Percentiles rank a stretch among this genome's conserved stretches.
phyloP scores from a whole-genome alignment of 345 rosid genomes.

The Zanthoxylum bungeanum region DNA sequence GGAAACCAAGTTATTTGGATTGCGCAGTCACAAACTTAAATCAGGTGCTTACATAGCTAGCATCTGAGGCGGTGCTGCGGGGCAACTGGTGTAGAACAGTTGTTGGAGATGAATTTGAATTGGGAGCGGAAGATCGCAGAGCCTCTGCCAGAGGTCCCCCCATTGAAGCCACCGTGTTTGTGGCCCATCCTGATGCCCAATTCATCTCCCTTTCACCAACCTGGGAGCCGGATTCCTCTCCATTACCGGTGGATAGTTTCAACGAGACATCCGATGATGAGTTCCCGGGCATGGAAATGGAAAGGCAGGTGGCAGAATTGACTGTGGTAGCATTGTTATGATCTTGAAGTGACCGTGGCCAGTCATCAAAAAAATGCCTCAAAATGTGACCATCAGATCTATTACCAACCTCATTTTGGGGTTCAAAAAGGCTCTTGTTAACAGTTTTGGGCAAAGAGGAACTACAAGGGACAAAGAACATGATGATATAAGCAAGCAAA shows the following conservation, averaged over 20 bases:
- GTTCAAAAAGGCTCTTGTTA: constrained; percentile 37
- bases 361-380: constrained; percentile 85
- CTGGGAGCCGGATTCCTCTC: constrained; percentile 29
- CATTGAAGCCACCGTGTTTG: constrained; percentile 53
- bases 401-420: constrained; percentile 33
- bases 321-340: constrained; percentile 33
- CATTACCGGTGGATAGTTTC: constrained; percentile 73
- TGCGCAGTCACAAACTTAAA: not conserved
- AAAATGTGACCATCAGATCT: constrained; percentile 60
- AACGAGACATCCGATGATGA: constrained; percentile 76
- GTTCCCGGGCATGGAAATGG: constrained; percentile 73
- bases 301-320: constrained; percentile 53
- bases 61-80: constrained; percentile 38
- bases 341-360: constrained; percentile 64
- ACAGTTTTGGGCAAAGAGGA: constrained; percentile 45
- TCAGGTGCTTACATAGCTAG: constrained; percentile 32
- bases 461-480: constrained; percentile 30
- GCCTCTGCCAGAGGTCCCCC: constrained; percentile 95
- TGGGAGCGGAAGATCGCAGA: constrained; percentile 54
- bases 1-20: not conserved
- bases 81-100: constrained; percentile 71
- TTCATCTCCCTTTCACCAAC: constrained; percentile 44
- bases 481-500: not conserved
- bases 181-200: constrained; percentile 61
- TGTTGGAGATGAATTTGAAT: constrained; percentile 64